phyloP scores from a whole-genome alignment of 2,329 filamentous ascomycete genomes.

The Fonsecaea multimorphosa region DNA sequence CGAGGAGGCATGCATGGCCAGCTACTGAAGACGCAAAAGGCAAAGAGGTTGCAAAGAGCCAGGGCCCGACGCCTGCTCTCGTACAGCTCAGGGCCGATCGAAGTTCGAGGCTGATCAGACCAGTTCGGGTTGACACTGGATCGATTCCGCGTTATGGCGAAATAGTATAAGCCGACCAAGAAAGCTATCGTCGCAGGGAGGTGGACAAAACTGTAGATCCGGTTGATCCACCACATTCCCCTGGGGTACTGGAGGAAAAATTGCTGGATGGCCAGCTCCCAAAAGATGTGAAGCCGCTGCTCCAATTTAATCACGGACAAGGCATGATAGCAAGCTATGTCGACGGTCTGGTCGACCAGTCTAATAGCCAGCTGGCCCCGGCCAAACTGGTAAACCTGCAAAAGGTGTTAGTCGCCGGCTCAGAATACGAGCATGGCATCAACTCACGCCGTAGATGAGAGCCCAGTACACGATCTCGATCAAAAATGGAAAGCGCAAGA shows the following conservation, averaged over 20 bases:
- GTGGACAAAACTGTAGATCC: conserved; percentile 56
- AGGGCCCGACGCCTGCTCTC: conserved; percentile 59
- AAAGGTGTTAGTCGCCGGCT: conserved; percentile 1
- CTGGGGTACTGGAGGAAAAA: conserved; percentile 48
- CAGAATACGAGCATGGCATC: conserved; percentile 28
- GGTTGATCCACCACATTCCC: conserved; percentile 50
- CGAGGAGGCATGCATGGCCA: conserved; percentile 59
- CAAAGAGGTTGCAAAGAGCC: conserved; percentile 56
- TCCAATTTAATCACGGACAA: conserved; percentile 51
- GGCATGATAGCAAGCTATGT: conserved; percentile 50
- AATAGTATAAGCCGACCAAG: conserved; percentile 56
- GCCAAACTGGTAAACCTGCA: conserved; percentile 35
- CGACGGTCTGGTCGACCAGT: conserved; percentile 45
- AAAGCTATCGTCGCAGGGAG: conserved; percentile 56
- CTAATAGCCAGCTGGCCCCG: conserved; percentile 7
- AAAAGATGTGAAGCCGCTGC: conserved; percentile 44
- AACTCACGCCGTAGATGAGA: conserved; percentile 56
- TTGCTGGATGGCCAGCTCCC: conserved; percentile 50
- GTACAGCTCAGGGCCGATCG: conserved; percentile 57
- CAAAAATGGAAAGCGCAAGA: conserved; percentile 64
- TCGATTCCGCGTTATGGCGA: conserved; percentile 44
- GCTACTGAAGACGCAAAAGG: conserved; percentile 55
- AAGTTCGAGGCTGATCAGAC: background rate
- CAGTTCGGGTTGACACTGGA: conserved; percentile 43
- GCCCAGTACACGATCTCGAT: conserved; percentile 75